A percentile compares a stretch with the other conserved stretches of the same genome.
phyloP scores from a whole-genome alignment of 257 asterid species.

The Jaltomata sinuosa region DNA sequence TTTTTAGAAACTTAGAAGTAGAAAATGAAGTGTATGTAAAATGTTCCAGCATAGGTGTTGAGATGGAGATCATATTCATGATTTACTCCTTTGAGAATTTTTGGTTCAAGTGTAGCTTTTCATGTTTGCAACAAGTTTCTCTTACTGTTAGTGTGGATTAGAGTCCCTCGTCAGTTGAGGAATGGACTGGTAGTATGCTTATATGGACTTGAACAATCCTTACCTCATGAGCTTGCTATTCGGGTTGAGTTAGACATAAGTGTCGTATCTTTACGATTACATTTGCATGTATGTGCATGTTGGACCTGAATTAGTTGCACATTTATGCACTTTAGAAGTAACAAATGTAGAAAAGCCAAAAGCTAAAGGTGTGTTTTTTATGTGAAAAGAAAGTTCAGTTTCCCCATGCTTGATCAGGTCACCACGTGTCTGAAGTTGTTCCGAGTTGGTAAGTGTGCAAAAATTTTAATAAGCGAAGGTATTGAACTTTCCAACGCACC shows the following conservation, averaged over 20 bases:
- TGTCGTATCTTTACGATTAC: rapidly evolving
- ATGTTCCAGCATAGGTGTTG: not conserved
- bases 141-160: not conserved
- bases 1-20: not conserved
- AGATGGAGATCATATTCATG: not conserved
- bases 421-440: too few species aligned
- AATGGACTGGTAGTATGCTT: not conserved
- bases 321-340: too few species aligned
- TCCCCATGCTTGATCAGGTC: too few species aligned
- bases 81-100: not conserved
- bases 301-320: too few species aligned
- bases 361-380: too few species aligned
- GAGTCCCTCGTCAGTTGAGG: too few species aligned
- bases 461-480: too few species aligned
- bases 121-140: not conserved
- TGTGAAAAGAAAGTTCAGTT: too few species aligned
- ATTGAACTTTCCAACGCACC: too few species aligned
- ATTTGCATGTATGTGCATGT: too few species aligned
- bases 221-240: not conserved
- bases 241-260: not conserved
- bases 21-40: not conserved
- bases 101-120: not conserved
- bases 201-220: not conserved
- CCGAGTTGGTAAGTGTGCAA: too few species aligned
- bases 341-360: too few species aligned